phyloP scores from a whole-genome alignment of 2,329 filamentous ascomycete species.

The Alternaria sp. region DNA sequence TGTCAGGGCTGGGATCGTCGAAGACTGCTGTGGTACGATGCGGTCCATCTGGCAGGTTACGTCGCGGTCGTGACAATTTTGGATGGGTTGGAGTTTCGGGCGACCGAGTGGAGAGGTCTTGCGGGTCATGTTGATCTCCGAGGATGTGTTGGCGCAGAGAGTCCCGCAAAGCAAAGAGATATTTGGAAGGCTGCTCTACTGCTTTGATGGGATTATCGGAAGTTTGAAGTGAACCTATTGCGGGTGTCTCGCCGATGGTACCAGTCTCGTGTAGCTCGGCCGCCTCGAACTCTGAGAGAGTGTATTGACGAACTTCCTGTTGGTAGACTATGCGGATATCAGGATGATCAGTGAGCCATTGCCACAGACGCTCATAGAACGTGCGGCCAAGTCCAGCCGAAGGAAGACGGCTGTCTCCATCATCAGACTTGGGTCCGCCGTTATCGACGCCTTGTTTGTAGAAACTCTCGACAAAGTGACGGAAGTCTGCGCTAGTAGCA shows the following conservation, averaged over 20 bases:
- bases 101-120: neutral
- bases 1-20: constrained; percentile 30
- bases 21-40: constrained; percentile 26
- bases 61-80: constrained; percentile 11
- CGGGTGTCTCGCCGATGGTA: neutral
- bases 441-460: constrained; percentile 33
- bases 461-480: constrained; percentile 46
- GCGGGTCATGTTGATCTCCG: constrained; percentile 11
- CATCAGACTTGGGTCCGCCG: neutral
- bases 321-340: constrained; percentile 62
- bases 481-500: constrained; percentile 51
- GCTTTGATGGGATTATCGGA: neutral
- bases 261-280: constrained; percentile 29
- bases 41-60: constrained; percentile 14
- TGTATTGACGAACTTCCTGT: constrained; percentile 41
- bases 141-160: constrained; percentile 28
- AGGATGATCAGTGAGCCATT: constrained; percentile 62
- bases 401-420: neutral
- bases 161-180: constrained; percentile 21
- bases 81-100: neutral
- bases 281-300: constrained; percentile 41
- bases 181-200: constrained; percentile 14
- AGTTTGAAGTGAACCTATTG: neutral
- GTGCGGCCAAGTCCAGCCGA: constrained; percentile 31
- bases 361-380: constrained; percentile 63